These are phyloP conservation scores for Malassezia slooffiae DNA, from an alignment of 1,284 basidiomycete genomes.

Conservation along the genomic window DNA sequence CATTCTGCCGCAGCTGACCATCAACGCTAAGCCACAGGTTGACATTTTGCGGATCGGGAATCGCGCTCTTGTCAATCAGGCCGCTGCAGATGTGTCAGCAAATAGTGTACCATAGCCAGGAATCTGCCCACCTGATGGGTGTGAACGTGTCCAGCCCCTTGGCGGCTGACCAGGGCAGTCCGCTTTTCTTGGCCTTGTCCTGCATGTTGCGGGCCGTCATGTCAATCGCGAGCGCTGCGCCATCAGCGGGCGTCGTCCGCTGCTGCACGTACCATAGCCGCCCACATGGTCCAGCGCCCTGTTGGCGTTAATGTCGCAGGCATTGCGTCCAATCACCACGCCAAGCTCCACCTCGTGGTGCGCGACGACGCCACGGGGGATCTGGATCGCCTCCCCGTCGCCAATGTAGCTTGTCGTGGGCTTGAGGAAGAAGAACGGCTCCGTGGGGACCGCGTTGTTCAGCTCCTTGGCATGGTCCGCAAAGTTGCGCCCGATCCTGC, in stretches of 20 bases:
- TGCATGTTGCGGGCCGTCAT: constrained; percentile 94
- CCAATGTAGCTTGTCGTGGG: constrained; percentile 78
- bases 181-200: constrained; percentile 78
- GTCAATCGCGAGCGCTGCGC: constrained; percentile 74
- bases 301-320: constrained; percentile 64
- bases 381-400: constrained; percentile 66
- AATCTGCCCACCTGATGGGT: constrained; percentile 52
- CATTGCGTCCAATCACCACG: constrained; percentile 68
- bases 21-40: constrained; percentile 74
- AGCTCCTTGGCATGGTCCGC: constrained; percentile 80
- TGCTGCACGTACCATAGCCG: constrained; percentile 58
- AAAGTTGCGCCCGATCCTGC: constrained; percentile 49
- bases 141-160: constrained; percentile 85
- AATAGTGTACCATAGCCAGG: too few species aligned
- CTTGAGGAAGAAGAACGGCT: constrained; percentile 98
- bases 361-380: constrained; percentile 68
- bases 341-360: constrained; percentile 98
- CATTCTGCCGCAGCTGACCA: constrained; percentile 68
- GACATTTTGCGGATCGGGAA: constrained; percentile 66
- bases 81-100: constrained; percentile 50
- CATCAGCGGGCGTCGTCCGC: constrained; percentile 2
- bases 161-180: constrained; percentile 84
- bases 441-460: constrained; percentile 75
- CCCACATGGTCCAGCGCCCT: constrained; percentile 70
- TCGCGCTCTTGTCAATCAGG: constrained; percentile 65